phyloP scores from a whole-genome alignment of 1,139 yeast species.

The Pichia sp. region DNA sequence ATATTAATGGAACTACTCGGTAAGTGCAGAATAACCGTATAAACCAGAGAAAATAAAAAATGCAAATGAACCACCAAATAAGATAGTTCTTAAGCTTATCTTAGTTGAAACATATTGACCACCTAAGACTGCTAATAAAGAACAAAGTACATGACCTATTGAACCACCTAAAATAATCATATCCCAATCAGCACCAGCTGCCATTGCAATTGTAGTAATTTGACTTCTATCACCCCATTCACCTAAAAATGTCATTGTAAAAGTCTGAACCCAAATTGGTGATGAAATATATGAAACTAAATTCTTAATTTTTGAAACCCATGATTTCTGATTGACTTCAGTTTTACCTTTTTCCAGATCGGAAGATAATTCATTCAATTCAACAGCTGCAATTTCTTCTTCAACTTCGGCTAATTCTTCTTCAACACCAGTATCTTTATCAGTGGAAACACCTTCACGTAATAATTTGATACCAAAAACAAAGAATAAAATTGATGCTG shows the following conservation, averaged over 20 bases:
- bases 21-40: slow-evolving; percentile 63
- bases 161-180: slow-evolving; percentile 84
- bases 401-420: slow-evolving; percentile 97
- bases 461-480: slow-evolving; percentile 77
- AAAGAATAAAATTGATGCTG: slow-evolving; percentile 75
- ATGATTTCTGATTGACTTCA: neutral
- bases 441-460: slow-evolving; percentile 77
- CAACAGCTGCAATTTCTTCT: slow-evolving; percentile 73
- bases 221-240: slow-evolving; percentile 99
- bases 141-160: slow-evolving; percentile 85
- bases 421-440: slow-evolving; percentile 77
- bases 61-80: slow-evolving; percentile 84
- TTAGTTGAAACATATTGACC: slow-evolving; percentile 86
- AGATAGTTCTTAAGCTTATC: slow-evolving; percentile 86
- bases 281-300: slow-evolving; percentile 50
- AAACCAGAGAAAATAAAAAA: slow-evolving; percentile 76
- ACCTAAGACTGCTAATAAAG: slow-evolving; percentile 87
- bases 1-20: slow-evolving; percentile 15
- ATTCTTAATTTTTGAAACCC: slow-evolving; percentile 14
- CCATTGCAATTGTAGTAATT: slow-evolving; percentile 97
- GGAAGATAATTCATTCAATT: slow-evolving; percentile 46
- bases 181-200: slow-evolving; percentile 94
- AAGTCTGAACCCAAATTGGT: slow-evolving; percentile 92
- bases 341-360: slow-evolving; percentile 51
- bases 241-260: slow-evolving; percentile 92